Evolutionary conservation across 768 basidiomycete species (phyloP).

Genomic region (Russula dissimulans): DNA sequence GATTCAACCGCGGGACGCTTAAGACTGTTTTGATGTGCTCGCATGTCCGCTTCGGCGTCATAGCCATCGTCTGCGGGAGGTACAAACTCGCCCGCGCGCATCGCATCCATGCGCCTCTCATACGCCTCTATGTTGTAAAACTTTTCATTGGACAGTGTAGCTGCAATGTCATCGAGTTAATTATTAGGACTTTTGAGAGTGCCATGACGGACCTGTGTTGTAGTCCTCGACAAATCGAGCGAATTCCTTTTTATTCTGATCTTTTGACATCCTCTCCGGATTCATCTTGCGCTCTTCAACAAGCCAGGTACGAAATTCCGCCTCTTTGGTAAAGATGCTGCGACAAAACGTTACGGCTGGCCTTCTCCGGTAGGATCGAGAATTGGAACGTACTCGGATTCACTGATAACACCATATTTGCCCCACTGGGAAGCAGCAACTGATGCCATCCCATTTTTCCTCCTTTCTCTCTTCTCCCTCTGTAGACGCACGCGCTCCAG

Average conservation of each 20-base stretch:
- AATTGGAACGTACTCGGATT: constrained; percentile 58
- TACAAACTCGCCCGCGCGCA: constrained; percentile 76
- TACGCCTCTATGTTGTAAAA: constrained; percentile 88
- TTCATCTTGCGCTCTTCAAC: constrained; percentile 89
- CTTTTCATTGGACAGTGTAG: constrained; percentile 89
- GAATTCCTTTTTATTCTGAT: constrained; percentile 82
- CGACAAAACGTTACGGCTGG: background rate
- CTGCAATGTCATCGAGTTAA: constrained; percentile 30
- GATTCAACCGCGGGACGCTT: constrained; percentile 58
- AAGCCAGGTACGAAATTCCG: constrained; percentile 88
- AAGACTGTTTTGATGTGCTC: constrained; percentile 58
- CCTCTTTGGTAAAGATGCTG: constrained; percentile 73
- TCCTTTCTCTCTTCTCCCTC: constrained; percentile 56
- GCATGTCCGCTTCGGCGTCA: constrained; percentile 79
- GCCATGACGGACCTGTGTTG: constrained; percentile 51
- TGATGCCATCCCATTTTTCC: constrained; percentile 52
- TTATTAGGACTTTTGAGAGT: background rate
- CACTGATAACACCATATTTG: constrained; percentile 79
- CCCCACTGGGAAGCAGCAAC: constrained; percentile 66
- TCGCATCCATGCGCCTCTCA: constrained; percentile 73
- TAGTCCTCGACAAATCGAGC: constrained; percentile 73
- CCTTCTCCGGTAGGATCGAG: background rate
- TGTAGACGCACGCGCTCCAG: constrained; percentile 14
- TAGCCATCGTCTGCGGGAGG: constrained; percentile 66
- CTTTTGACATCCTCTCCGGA: constrained; percentile 80